A percentile compares a stretch with the other conserved stretches of the same genome.
phyloP scores from a whole-genome alignment of 2,329 filamentous ascomycete species.

The Botrytis cinerea region DNA sequence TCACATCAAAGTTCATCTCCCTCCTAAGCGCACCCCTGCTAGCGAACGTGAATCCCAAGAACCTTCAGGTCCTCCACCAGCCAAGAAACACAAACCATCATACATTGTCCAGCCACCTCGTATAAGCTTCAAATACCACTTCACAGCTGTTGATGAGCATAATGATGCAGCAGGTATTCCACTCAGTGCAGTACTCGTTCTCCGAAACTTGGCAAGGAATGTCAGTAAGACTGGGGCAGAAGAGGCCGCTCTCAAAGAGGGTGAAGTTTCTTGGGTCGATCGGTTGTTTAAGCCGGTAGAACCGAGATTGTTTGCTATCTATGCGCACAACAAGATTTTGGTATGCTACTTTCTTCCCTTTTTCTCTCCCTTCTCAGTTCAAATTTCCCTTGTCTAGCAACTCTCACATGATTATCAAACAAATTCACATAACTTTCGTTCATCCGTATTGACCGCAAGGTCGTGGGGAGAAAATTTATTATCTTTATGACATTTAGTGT shows the following conservation, averaged over 20 bases:
- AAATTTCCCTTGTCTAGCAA: conserved; percentile 31
- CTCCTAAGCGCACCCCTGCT: conserved; percentile 18
- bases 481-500: conserved; percentile 46
- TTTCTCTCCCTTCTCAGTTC: conserved; percentile 25
- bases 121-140: conserved; percentile 55
- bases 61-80: conserved; percentile 28
- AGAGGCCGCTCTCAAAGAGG: conserved; percentile 55
- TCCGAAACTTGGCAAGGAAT: conserved; percentile 76
- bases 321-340: conserved; percentile 67
- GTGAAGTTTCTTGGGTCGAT: conserved; percentile 64
- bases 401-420: conserved; percentile 71
- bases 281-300: conserved; percentile 66
- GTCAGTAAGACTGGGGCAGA: conserved; percentile 62
- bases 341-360: conserved; percentile 44
- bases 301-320: conserved; percentile 65
- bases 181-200: conserved; percentile 73
- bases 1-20: conserved; percentile 42
- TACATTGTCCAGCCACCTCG: conserved; percentile 50
- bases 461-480: conserved; percentile 73
- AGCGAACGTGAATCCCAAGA: conserved; percentile 25
- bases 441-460: conserved; percentile 91
- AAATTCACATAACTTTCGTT: conserved; percentile 98
- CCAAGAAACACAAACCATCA: conserved; percentile 38
- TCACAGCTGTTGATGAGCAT: conserved; percentile 57
- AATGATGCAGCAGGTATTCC: conserved; percentile 74